Percentiles rank a stretch among this genome's conserved stretches.
Evolutionary conservation across 208 protist species (phyloP).

Genomic region (Trypanosoma conorhini): DNA sequence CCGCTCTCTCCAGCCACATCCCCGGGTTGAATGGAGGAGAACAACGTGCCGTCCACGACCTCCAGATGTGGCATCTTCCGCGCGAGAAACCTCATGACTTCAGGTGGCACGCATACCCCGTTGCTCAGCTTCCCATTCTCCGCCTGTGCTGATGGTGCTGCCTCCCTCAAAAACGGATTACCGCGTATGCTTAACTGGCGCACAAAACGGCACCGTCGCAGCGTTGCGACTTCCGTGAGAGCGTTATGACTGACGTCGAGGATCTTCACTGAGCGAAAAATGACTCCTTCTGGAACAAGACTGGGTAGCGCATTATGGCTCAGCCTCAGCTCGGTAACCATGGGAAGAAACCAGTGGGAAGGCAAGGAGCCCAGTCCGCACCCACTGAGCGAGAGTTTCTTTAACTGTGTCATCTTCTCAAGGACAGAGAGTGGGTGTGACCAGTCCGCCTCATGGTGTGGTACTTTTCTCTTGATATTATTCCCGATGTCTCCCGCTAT

Average conservation of each 20-base stretch:
- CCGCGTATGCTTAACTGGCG: constrained; percentile 64
- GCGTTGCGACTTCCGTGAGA: constrained; percentile 42
- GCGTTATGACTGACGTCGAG: constrained; percentile 82
- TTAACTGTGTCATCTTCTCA: constrained; percentile 54
- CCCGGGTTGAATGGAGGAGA: constrained; percentile 7
- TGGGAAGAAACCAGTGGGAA: constrained; percentile 72
- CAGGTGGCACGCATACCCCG: not conserved
- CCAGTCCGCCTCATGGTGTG: constrained; percentile 27
- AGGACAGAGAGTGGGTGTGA: constrained; percentile 79
- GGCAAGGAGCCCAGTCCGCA: constrained; percentile 69
- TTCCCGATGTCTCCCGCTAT: constrained; percentile 6
- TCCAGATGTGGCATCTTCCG: constrained; percentile 22
- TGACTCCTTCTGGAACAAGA: constrained; percentile 78
- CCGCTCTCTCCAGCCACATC: not conserved
- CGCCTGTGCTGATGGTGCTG: not conserved
- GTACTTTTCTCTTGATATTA: constrained; percentile 13
- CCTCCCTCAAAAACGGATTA: constrained; percentile 55
- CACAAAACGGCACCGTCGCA: constrained; percentile 81
- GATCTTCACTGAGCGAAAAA: constrained; percentile 81
- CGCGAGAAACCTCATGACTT: constrained; percentile 1
- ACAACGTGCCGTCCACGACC: constrained; percentile 17
- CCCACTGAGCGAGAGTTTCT: constrained; percentile 81
- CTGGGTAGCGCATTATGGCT: constrained; percentile 64
- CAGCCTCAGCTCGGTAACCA: constrained; percentile 78
- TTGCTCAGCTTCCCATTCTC: not conserved